These are phyloP conservation scores for Aspergillus avenaceus DNA, from an alignment of 495 filamentous ascomycete genomes.

Conservation along the genomic window DNA sequence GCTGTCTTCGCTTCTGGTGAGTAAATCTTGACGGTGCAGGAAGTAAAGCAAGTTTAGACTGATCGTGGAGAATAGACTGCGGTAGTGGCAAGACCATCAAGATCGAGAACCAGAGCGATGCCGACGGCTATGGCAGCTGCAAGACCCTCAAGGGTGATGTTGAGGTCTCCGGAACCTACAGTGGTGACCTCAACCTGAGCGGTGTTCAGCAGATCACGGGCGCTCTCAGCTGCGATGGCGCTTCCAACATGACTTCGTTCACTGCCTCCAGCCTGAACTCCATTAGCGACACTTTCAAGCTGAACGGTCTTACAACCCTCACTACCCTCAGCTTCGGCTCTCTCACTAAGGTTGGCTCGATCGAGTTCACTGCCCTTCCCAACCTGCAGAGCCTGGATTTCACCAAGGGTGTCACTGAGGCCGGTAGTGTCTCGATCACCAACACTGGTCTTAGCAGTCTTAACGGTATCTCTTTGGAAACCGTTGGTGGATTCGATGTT, in stretches of 20 bases:
- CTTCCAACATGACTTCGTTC: conserved; percentile 52
- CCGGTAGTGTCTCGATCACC: conserved; percentile 62
- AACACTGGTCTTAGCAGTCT: conserved; percentile 78
- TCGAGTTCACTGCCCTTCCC: conserved; percentile 72
- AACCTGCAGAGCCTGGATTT: conserved; percentile 66
- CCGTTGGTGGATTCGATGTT: conserved; percentile 61
- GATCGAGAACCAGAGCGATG: conserved; percentile 68
- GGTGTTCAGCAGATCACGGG: conserved; percentile 61
- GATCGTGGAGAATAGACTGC: conserved; percentile 20
- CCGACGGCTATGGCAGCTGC: conserved; percentile 62
- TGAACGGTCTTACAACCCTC: conserved; percentile 64
- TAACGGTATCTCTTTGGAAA: conserved; percentile 70
- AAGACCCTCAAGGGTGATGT: conserved; percentile 65
- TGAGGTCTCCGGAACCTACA: conserved; percentile 52
- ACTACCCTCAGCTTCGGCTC: conserved; percentile 56
- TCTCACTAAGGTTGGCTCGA: conserved; percentile 57
- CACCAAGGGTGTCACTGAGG: conserved; percentile 56
- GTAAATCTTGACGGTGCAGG: background rate
- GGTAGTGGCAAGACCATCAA: conserved; percentile 39
- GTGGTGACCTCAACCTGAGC: conserved; percentile 42
- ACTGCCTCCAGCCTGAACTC: conserved; percentile 42
- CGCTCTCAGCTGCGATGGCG: conserved; percentile 58
- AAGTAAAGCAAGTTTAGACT: conserved; percentile 1
- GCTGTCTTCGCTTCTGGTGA: conserved; percentile 56
- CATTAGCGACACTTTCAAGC: conserved; percentile 59